Conservation (phyloP, 2,329 filamentous ascomycete species). For the Zarea fungicola region DNA sequence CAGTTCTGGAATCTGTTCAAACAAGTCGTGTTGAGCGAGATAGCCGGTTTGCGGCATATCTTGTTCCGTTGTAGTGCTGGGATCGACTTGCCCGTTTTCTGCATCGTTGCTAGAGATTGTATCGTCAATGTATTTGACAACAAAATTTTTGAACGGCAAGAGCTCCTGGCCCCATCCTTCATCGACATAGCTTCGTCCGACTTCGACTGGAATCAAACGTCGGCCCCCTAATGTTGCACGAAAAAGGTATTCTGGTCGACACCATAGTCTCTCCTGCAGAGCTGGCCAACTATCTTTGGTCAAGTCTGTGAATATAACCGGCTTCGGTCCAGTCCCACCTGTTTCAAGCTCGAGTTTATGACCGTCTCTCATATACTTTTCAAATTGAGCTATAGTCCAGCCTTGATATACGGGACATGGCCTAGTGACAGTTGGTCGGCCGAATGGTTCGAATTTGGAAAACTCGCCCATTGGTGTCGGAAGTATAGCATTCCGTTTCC, state of each 20-base stretch:
- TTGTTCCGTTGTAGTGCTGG: background rate
- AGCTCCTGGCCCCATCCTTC: conserved; percentile 79
- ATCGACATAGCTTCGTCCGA: conserved; percentile 84
- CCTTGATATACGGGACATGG: conserved; percentile 27
- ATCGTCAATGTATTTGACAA: conserved; percentile 52
- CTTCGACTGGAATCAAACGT: conserved; percentile 78
- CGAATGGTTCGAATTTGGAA: conserved; percentile 24
- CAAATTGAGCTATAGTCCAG: conserved; percentile 55
- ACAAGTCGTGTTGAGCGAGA: conserved; percentile 85
- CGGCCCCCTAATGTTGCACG: conserved; percentile 68
- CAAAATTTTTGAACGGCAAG: conserved; percentile 67
- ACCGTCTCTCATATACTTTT: conserved; percentile 50
- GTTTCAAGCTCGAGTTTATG: background rate
- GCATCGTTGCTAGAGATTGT: background rate
- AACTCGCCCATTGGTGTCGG: conserved; percentile 18
- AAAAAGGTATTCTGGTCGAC: conserved; percentile 66
- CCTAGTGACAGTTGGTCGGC: conserved; percentile 22
- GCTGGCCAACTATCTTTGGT: conserved; percentile 70
- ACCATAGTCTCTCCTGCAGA: conserved; percentile 62
- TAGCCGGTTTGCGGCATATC: conserved; percentile 56
- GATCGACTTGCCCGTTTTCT: background rate
- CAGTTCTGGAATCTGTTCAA: conserved; percentile 73
- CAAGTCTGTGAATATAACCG: conserved; percentile 64
- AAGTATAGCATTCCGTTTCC: conserved; percentile 9
- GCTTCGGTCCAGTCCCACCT: conserved; percentile 37